Evolutionary conservation across 495 filamentous ascomycete species (phyloP).

Genomic region (Delitschia confertaspora): DNA sequence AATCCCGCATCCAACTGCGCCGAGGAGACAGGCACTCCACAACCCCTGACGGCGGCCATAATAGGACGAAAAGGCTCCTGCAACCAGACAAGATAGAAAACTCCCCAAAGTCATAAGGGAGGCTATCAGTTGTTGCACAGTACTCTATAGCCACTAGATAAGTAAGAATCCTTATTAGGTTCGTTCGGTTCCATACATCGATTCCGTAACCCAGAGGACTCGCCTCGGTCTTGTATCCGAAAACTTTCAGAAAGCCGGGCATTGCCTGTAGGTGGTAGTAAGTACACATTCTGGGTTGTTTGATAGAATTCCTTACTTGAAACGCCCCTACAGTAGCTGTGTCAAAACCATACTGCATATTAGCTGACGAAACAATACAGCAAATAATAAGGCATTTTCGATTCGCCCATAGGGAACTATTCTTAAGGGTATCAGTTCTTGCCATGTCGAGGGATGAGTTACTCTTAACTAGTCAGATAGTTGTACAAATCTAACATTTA

Average conservation of each 20-base stretch:
- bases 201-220: conserved; percentile 47
- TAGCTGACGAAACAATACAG: conserved; percentile 14
- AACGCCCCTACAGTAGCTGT: conserved; percentile 7
- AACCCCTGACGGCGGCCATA: conserved; percentile 30
- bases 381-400: conserved; percentile 21
- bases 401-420: conserved; percentile 12
- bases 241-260: conserved; percentile 41
- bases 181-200: conserved; percentile 30
- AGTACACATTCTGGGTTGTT: conserved; percentile 37
- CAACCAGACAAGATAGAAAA: conserved; percentile 36
- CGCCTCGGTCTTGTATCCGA: conserved; percentile 36
- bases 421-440: not conserved
- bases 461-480: no score
- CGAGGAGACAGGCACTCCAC: conserved; percentile 16
- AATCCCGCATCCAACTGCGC: conserved; percentile 11
- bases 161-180: no score
- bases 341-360: conserved; percentile 23
- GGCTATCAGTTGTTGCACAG: conserved; percentile 26
- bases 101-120: conserved; percentile 16
- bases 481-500: no score
- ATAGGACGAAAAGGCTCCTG: conserved; percentile 31
- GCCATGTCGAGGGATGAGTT: no score
- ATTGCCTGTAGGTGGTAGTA: conserved; percentile 42
- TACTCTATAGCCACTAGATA: no score
- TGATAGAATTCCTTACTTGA: not conserved